These are phyloP conservation scores for Chrysophaeum taylorii DNA, from an alignment of 352 stramenopile species.

Conservation along the genomic window DNA sequence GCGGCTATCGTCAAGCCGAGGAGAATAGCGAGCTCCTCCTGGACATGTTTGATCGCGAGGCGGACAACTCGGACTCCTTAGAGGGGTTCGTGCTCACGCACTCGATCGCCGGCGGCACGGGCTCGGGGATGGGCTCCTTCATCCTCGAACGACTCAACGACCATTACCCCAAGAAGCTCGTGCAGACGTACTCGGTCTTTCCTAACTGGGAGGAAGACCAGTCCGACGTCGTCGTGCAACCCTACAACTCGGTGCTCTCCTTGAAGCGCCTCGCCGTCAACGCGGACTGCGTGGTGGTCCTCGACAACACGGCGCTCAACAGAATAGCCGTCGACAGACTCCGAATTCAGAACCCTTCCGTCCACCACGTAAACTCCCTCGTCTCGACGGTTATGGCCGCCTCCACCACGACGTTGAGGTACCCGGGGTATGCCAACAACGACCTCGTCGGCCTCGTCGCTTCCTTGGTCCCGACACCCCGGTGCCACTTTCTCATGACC, in stretches of 20 bases:
- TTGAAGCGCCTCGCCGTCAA: slow-evolving; percentile 96
- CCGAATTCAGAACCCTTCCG: slow-evolving; percentile 86
- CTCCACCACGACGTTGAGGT: slow-evolving; percentile 90
- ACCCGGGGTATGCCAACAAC: slow-evolving; percentile 99
- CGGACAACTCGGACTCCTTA: slow-evolving; percentile 48
- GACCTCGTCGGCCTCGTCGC: slow-evolving; percentile 96
- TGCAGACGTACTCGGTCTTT: slow-evolving; percentile 99
- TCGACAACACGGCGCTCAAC: slow-evolving; percentile 88
- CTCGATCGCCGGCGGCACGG: slow-evolving; percentile 95
- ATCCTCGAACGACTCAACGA: slow-evolving; percentile 98
- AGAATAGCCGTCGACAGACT: slow-evolving; percentile 79
- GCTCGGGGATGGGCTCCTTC: slow-evolving; percentile 97
- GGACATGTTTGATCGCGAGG: slow-evolving; percentile 98
- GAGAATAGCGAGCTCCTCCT: slow-evolving; percentile 89
- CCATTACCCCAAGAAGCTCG: slow-evolving; percentile 99
- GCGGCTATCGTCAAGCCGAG: slow-evolving; percentile 49
- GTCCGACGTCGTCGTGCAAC: slow-evolving; percentile 95
- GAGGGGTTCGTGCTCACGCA: slow-evolving; percentile 95
- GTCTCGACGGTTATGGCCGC: slow-evolving; percentile 98
- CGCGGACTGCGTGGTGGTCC: slow-evolving; percentile 93
- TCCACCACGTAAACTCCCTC: slow-evolving; percentile 92
- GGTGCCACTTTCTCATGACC: slow-evolving; percentile 99
- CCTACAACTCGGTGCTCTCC: slow-evolving; percentile 99
- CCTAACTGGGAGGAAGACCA: slow-evolving; percentile 78
- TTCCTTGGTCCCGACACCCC: slow-evolving; percentile 91